Evolutionary conservation across 2,329 filamentous ascomycete species (phyloP).

Genomic region (Alternaria sp.): DNA sequence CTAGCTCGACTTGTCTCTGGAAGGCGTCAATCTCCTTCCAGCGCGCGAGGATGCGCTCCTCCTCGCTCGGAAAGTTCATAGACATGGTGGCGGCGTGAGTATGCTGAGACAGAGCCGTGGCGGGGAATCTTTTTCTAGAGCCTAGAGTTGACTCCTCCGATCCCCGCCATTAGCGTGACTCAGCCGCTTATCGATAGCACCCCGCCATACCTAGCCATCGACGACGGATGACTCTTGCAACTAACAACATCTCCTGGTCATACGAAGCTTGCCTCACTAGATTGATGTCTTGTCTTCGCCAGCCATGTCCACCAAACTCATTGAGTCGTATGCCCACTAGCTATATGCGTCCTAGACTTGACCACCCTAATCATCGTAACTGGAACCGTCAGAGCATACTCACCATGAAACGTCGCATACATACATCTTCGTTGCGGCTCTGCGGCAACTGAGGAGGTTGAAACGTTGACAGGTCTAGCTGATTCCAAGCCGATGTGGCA

Average conservation of each 20-base stretch:
- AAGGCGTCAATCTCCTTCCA: conserved; percentile 96
- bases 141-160: conserved; percentile 30
- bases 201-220: background rate
- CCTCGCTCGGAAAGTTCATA: conserved; percentile 91
- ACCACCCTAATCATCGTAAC: background rate
- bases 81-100: conserved; percentile 63
- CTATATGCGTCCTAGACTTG: too few species aligned
- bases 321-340: too few species aligned
- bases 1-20: conserved; percentile 81
- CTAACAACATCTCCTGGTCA: background rate
- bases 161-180: conserved; percentile 26
- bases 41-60: conserved; percentile 80
- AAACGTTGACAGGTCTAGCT: conserved; percentile 17
- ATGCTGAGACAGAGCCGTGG: conserved; percentile 25
- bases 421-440: background rate
- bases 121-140: conserved; percentile 36
- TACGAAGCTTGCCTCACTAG: background rate
- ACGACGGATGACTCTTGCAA: background rate
- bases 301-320: too few species aligned
- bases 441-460: background rate
- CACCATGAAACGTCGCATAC: background rate
- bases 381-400: background rate
- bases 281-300: background rate
- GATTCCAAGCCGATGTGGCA: background rate
- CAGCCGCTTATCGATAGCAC: conserved; percentile 31